Conservation (phyloP, 2,329 filamentous ascomycete genomes). For the Polychaeton citri region DNA sequence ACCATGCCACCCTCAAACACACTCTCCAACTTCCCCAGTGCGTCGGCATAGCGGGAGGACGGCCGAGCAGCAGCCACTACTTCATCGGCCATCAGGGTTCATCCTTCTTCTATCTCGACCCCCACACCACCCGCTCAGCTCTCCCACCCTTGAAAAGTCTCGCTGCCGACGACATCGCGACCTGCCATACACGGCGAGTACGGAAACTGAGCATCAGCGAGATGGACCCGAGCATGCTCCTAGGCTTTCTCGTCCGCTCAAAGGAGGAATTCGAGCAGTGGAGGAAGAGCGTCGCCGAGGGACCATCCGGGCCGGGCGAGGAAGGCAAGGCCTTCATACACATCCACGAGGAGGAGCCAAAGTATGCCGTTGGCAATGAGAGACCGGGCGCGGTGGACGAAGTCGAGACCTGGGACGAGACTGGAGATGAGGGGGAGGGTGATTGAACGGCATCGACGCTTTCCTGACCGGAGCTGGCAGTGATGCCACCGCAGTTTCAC, state of each 20-base stretch:
- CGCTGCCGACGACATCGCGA: conserved; percentile 54
- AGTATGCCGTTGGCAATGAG: conserved; percentile 36
- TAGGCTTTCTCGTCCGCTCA: conserved; percentile 76
- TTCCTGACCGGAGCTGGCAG: no score
- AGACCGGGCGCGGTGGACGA: conserved; percentile 70
- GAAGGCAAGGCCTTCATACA: conserved; percentile 60
- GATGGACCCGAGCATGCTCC: conserved; percentile 96
- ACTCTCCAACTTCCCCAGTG: conserved; percentile 79
- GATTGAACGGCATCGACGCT: neutral
- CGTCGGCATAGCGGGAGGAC: conserved; percentile 89
- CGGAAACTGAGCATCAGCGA: conserved; percentile 73
- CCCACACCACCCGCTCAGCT: conserved; percentile 69
- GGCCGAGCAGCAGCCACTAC: conserved; percentile 79
- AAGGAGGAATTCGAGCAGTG: conserved; percentile 75
- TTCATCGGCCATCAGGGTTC: conserved; percentile 62
- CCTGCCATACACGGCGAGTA: conserved; percentile 77
- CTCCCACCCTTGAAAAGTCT: conserved; percentile 45
- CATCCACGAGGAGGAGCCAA: conserved; percentile 58
- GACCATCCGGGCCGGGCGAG: neutral
- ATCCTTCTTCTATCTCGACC: conserved; percentile 87
- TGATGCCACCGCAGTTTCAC: no score
- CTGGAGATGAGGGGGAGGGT: conserved; percentile 23
- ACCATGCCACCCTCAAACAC: conserved; percentile 84
- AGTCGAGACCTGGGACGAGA: conserved; percentile 75
- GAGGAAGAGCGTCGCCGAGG: conserved; percentile 40